Conservation (phyloP, 179 eudicot genomes). For the Silene coronaria region DNA sequence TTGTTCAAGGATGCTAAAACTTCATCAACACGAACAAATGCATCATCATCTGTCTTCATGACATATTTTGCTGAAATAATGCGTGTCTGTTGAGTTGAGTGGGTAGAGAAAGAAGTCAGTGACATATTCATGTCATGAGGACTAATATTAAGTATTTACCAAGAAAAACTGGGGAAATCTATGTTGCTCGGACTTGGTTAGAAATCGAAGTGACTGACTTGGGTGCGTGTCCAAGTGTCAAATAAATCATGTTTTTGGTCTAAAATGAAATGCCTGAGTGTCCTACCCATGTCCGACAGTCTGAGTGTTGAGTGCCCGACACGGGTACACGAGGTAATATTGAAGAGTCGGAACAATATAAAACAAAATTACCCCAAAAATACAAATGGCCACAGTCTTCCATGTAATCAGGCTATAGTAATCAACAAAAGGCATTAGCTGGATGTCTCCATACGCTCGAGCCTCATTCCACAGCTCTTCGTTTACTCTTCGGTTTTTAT, state of each 20-base stretch:
- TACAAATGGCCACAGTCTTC: slow-evolving; percentile 90
- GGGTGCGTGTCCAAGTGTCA: too few species aligned
- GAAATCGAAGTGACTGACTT: too few species aligned
- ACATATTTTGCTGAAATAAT: slow-evolving; percentile 69
- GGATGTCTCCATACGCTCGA: slow-evolving; percentile 72
- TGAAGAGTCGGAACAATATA: too few species aligned
- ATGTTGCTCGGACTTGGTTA: too few species aligned
- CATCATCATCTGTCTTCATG: slow-evolving; percentile 97
- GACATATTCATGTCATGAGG: background rate
- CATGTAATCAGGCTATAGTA: slow-evolving; percentile 88
- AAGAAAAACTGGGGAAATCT: background rate
- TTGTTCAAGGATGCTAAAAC: slow-evolving; percentile 55
- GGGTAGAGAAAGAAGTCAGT: slow-evolving; percentile 18
- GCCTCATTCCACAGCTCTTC: slow-evolving; percentile 97
- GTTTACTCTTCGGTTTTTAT: slow-evolving; percentile 80
- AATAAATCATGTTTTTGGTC: too few species aligned
- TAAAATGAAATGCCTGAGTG: too few species aligned
- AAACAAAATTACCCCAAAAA: slow-evolving; percentile 76
- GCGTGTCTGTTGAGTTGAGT: slow-evolving; percentile 54
- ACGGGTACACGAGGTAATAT: too few species aligned
- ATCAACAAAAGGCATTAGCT: slow-evolving; percentile 91
- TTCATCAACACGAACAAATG: slow-evolving; percentile 94
- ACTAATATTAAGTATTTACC: background rate
- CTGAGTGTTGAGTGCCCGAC: too few species aligned
- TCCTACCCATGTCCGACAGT: too few species aligned